Conservation (phyloP, 495 filamentous ascomycete species). For the Oidiodendron maius region DNA sequence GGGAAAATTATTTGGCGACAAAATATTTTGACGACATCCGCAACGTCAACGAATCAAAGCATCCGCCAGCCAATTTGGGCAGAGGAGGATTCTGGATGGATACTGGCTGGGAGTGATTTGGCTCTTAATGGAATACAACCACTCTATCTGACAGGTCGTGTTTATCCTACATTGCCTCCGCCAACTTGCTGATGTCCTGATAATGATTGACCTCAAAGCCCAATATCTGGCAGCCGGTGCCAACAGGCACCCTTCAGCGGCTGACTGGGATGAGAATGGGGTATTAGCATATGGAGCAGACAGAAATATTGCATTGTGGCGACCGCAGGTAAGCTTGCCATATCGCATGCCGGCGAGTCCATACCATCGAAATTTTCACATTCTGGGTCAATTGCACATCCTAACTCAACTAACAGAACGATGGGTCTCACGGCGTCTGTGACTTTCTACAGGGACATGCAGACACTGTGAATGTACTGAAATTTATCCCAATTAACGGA, state of each 20-base stretch:
- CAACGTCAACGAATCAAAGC: too few relatives aligned
- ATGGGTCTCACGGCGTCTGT: conserved; percentile 46
- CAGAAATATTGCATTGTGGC: conserved; percentile 84
- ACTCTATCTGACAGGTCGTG: too few relatives aligned
- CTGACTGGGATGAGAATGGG: conserved; percentile 72
- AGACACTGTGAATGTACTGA: conserved; percentile 76
- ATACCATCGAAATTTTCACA: too few relatives aligned
- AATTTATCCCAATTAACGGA: conserved; percentile 55
- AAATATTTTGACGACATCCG: too few relatives aligned
- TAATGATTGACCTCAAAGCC: conserved; percentile 10
- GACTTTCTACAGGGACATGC: conserved; percentile 73
- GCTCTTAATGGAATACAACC: too few relatives aligned
- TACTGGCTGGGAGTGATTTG: too few relatives aligned
- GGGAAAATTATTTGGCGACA: too few relatives aligned
- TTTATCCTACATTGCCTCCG: too few relatives aligned
- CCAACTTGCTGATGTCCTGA: background rate
- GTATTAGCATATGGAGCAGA: conserved; percentile 88
- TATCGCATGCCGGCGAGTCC: too few relatives aligned
- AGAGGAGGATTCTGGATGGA: too few relatives aligned
- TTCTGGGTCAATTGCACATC: too few relatives aligned
- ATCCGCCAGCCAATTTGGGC: too few relatives aligned
- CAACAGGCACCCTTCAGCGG: conserved; percentile 81
- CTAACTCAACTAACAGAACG: conserved; percentile 1
- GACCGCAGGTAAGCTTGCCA: conserved; percentile 58
- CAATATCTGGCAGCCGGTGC: conserved; percentile 79